Conservation (phyloP, 345 rosid species). For the Ceriops tagal region DNA sequence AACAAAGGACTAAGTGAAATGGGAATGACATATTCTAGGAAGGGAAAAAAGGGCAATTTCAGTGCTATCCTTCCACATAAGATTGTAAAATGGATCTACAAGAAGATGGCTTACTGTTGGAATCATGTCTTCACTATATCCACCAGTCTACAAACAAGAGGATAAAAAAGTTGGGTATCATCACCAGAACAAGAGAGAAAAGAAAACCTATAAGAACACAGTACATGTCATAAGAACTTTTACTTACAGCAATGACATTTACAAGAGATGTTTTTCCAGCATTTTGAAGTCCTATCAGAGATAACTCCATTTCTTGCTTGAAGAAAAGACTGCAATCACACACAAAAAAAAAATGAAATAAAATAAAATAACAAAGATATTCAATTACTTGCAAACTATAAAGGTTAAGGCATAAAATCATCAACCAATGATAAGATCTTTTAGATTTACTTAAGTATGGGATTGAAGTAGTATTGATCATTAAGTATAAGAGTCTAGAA, state of each 20-base stretch:
- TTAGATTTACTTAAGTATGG: too few relatives aligned
- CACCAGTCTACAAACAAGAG: constrained; percentile 59
- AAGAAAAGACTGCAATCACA: constrained; percentile 62
- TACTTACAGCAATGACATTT: constrained; percentile 72
- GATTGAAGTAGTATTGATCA: too few relatives aligned
- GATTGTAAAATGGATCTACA: not conserved
- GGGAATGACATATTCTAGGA: not conserved
- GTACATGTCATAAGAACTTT: constrained; percentile 1
- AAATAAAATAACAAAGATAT: not conserved
- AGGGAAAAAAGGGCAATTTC: not conserved
- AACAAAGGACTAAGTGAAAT: not conserved
- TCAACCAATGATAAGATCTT: too few relatives aligned
- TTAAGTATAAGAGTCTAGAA: too few relatives aligned
- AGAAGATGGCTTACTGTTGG: constrained; percentile 53
- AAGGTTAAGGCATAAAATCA: not conserved
- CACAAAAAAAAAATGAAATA: not conserved
- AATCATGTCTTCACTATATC: constrained; percentile 90
- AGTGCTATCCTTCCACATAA: not conserved
- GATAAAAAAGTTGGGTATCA: constrained; percentile 14
- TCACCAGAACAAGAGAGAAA: constrained; percentile 14
- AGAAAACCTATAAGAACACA: not conserved
- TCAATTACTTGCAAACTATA: not conserved
- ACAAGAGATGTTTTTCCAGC: constrained; percentile 90
- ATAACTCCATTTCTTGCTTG: constrained; percentile 87
- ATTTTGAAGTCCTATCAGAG: constrained; percentile 85